phyloP scores from a whole-genome alignment of 306 rosid genomes.

The Quercus aquifolioides region DNA sequence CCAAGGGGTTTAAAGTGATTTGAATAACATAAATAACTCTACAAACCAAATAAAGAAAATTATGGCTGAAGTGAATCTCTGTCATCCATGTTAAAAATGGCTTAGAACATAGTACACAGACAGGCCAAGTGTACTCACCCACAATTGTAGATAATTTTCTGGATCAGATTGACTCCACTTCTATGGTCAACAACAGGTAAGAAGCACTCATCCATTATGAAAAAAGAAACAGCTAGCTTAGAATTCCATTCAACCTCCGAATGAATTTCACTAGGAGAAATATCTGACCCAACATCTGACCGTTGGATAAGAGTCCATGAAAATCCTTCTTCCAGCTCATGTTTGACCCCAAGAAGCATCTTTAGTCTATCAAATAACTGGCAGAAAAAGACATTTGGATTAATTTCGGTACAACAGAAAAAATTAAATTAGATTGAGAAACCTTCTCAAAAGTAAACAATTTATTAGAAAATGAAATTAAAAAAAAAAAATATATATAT shows the following conservation, averaged over 20 bases:
- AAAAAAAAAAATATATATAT: background rate
- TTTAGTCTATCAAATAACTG: constrained; percentile 67
- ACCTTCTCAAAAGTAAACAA: constrained; percentile 4
- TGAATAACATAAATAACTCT: background rate
- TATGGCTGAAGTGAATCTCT: background rate
- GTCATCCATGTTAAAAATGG: background rate
- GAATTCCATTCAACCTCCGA: constrained; percentile 62
- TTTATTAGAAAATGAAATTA: background rate
- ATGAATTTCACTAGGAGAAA: constrained; percentile 43
- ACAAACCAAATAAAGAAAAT: background rate
- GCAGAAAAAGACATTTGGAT: constrained; percentile 27
- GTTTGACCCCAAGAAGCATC: constrained; percentile 79
- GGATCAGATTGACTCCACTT: constrained; percentile 85
- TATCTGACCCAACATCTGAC: constrained; percentile 52
- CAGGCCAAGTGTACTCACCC: constrained; percentile 57
- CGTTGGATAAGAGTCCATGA: constrained; percentile 71
- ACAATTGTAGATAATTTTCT: constrained; percentile 70
- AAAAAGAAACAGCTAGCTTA: constrained; percentile 84
- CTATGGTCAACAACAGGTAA: constrained; percentile 84
- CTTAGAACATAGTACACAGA: background rate
- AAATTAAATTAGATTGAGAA: constrained; percentile 15
- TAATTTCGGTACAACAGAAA: background rate
- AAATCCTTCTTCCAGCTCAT: constrained; percentile 79
- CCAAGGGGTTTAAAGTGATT: background rate
- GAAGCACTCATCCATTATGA: constrained; percentile 91